Evolutionary conservation across 352 stramenopile species (phyloP), one percentile per base, ranked within the genome.

Genomic region (Pseudoperonospora humuli): DNA sequence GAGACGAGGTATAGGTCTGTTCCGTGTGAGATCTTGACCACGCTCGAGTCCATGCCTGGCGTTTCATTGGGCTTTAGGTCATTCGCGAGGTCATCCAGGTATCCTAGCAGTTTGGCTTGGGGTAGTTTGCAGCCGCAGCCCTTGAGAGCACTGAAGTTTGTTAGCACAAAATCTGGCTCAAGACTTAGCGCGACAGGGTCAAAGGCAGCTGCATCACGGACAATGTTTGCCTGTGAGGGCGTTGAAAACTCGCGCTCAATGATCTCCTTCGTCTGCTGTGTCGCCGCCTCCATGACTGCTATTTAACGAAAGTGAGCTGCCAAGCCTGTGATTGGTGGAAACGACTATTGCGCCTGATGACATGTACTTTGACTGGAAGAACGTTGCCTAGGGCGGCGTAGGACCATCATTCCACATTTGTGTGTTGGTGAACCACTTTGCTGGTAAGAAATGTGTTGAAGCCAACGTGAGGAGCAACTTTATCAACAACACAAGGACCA

Each of bases 91-190:
- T 86, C 63, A 32, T 85, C 70, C 26, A 98, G 59, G 65, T 97
- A 96, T 33, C 82, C 75, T 53, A 97, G 80, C 48, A 98, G 66
- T 69, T 97, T 94, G 39, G 79, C 64, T 61, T 97, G 90, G 18
- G 90, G 84, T 40, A 98, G 76, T 67, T 98, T 98, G 72, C 93
- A 98, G 64, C 89, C 93, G 81, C 93, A 98, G 64, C 93, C 93
- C 66, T 98, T 98, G 39, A 97, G 76, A 24, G 67, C 67, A 31
- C 74, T 92, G 50, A 86, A 94, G 49, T 91, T 70, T 23, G 79
- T 91, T 18, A 93, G 66, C 18, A 76, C 67, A 45, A 93, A 93
- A 52, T 86, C 76, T 41, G 67, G 46, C 35, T 82, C 68, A 6
- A 93, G 76, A 0, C 82, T 78, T 10, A 90, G 46, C 17, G 50